Conservation (phyloP, 2,329 filamentous ascomycete species). For the Cladosporium sp. region DNA sequence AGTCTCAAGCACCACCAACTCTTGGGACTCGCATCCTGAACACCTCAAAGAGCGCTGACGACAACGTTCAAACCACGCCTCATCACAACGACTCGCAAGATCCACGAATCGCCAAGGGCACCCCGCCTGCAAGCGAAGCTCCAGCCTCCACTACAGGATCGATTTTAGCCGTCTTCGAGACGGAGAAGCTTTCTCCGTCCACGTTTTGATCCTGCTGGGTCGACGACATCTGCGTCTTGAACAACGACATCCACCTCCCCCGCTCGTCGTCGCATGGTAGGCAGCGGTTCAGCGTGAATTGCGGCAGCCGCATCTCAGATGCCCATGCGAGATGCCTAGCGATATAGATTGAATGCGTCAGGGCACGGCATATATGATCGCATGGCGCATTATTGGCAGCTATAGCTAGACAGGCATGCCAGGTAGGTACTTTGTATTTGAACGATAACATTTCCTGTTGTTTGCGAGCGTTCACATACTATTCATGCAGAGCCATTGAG, state of each 20-base stretch:
- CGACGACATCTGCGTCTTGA: neutral
- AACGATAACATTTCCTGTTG: neutral
- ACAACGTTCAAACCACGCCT: neutral
- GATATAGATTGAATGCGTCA: neutral
- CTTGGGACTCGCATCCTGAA: neutral
- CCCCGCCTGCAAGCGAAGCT: conserved; percentile 13
- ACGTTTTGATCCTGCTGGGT: neutral
- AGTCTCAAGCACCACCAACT: neutral
- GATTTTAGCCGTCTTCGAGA: conserved; percentile 13
- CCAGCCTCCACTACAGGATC: conserved; percentile 2
- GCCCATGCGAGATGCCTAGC: conserved; percentile 1
- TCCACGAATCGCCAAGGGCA: conserved; percentile 9
- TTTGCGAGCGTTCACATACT: neutral
- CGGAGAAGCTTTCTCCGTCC: conserved; percentile 13
- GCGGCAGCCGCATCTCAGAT: neutral
- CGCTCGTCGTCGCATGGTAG: no score
- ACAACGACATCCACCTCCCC: conserved; percentile 2
- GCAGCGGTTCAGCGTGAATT: neutral
- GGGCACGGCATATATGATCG: neutral
- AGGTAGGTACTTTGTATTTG: conserved; percentile 4
- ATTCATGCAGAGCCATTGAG: neutral
- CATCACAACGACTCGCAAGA: neutral
- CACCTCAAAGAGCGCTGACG: neutral
- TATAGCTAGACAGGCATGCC: neutral
- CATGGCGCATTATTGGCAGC: conserved; percentile 4